Evolutionary conservation across 2,329 filamentous ascomycete genomes (phyloP).

Genomic region (Penicillium paneum): DNA sequence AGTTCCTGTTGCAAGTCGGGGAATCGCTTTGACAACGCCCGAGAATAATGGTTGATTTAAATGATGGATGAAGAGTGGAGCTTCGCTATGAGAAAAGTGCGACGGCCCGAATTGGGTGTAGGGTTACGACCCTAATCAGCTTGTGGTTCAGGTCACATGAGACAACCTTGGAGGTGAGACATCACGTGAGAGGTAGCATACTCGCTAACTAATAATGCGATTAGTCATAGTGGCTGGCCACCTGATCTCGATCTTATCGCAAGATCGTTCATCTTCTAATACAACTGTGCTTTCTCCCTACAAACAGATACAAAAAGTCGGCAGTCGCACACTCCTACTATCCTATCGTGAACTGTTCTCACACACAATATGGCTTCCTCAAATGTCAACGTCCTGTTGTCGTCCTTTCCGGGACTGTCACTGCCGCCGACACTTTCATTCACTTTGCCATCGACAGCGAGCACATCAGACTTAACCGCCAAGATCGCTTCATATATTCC

Average conservation of each 20-base stretch:
- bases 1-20: conserved; percentile 53
- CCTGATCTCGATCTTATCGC: conserved; percentile 18
- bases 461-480: conserved; percentile 64
- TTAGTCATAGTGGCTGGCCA: background rate
- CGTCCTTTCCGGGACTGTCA: conserved; percentile 77
- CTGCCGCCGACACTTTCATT: conserved; percentile 79
- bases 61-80: conserved; percentile 35
- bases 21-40: conserved; percentile 52
- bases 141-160: conserved; percentile 8
- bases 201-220: background rate
- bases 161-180: background rate
- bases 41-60: conserved; percentile 37
- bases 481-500: conserved; percentile 56
- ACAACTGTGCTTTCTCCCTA: background rate
- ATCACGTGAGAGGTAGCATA: background rate
- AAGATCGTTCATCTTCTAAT: background rate
- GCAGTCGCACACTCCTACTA: background rate
- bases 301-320: background rate
- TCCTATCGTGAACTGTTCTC: background rate
- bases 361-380: conserved; percentile 51
- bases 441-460: conserved; percentile 64
- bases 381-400: conserved; percentile 76
- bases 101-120: conserved; percentile 32
- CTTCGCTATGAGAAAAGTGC: conserved; percentile 37
- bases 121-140: conserved; percentile 32